Conservation (phyloP, 2,329 filamentous ascomycete genomes). For the Akanthomyces muscarius region DNA sequence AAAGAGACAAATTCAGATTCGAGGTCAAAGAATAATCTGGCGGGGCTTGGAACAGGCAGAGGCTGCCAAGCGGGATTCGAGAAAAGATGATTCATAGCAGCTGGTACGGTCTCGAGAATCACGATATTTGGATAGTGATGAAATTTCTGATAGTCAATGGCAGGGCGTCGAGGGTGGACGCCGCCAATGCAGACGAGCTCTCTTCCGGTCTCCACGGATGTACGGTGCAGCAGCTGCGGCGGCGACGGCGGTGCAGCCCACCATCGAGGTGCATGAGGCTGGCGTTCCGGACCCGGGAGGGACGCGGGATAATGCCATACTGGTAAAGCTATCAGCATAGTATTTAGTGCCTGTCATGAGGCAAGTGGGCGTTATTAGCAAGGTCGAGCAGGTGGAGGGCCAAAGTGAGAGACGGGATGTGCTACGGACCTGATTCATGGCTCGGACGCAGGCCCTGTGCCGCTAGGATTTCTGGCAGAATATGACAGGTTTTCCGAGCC, state of each 20-base stretch:
- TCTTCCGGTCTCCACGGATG: conserved; percentile 7
- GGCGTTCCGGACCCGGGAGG: conserved; percentile 3
- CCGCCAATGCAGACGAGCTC: not conserved
- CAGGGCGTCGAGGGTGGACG: not conserved
- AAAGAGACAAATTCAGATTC: not conserved
- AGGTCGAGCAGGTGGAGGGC: not conserved
- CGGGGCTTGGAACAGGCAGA: not conserved
- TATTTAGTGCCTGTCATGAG: not conserved
- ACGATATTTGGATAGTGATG: not conserved
- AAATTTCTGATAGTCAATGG: not conserved
- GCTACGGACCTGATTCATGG: conserved; percentile 15
- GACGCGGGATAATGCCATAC: not conserved
- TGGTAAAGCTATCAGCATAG: not conserved
- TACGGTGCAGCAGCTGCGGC: not conserved
- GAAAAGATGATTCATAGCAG: not conserved
- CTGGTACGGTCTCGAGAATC: not conserved
- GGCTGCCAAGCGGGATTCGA: not conserved
- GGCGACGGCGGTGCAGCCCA: not conserved
- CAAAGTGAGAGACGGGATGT: conserved; percentile 5
- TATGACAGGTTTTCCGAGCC: conserved; percentile 6
- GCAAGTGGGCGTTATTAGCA: not conserved
- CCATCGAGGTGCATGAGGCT: not conserved
- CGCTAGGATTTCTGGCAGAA: not conserved
- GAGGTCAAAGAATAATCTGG: not conserved
- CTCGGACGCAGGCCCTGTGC: not conserved